These are phyloP conservation scores for Sparassis latifolia DNA, from an alignment of 1,284 basidiomycete genomes.

Conservation along the genomic window DNA sequence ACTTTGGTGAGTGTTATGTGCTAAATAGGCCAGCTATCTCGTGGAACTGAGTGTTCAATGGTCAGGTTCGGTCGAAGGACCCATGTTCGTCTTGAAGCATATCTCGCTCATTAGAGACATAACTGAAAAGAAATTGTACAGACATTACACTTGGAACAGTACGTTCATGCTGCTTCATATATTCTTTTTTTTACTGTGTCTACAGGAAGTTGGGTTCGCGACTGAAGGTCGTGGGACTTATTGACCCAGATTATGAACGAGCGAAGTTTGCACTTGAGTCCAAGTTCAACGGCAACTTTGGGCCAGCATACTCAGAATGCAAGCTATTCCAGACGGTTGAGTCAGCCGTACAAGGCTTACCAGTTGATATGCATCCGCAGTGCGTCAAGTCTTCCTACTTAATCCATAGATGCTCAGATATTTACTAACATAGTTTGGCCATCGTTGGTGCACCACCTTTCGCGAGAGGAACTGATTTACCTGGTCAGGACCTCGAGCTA, in stretches of 20 bases:
- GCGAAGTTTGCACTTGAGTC: slow-evolving; percentile 9
- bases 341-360: slow-evolving; percentile 7
- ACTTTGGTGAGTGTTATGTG: slow-evolving; percentile 28
- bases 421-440: slow-evolving; percentile 31
- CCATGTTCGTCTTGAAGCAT: slow-evolving; percentile 25
- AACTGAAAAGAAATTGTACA: neutral
- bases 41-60: neutral
- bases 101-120: neutral
- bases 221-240: slow-evolving; percentile 14
- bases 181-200: too few species aligned
- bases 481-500: slow-evolving; percentile 50
- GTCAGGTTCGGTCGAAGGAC: slow-evolving; percentile 32
- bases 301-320: slow-evolving; percentile 9
- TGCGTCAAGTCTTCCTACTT: slow-evolving; percentile 1
- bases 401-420: neutral
- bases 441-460: slow-evolving; percentile 53
- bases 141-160: slow-evolving; percentile 17
- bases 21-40: neutral
- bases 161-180: neutral
- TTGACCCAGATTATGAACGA: slow-evolving; percentile 13
- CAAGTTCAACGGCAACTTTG: slow-evolving; percentile 6
- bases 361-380: slow-evolving; percentile 6
- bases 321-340: slow-evolving; percentile 9
- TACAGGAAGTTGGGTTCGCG: slow-evolving; percentile 12
- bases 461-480: slow-evolving; percentile 41